phyloP scores from a whole-genome alignment of 805 yeast genomes.

The Blastobotrys muscicola region DNA sequence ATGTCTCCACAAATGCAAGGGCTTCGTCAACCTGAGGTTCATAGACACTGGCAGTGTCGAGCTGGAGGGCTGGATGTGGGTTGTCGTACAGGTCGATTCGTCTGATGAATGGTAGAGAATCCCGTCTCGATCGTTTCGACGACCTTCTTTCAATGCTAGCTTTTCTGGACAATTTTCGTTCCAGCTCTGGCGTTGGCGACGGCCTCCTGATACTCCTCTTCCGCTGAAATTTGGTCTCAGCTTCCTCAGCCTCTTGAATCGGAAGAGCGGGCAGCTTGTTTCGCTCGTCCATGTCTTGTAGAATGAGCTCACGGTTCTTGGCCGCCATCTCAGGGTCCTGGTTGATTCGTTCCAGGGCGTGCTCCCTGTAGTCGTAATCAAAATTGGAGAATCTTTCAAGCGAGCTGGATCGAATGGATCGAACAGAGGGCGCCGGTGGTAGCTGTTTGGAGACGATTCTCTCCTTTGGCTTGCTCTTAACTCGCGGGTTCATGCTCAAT shows the following conservation, averaged over 20 bases:
- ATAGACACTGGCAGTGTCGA: background rate
- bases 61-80: slow-evolving; percentile 4
- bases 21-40: slow-evolving; percentile 20
- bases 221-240: too few relatives aligned
- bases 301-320: too few relatives aligned
- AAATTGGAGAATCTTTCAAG: background rate
- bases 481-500: slow-evolving; percentile 8
- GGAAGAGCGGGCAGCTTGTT: too few relatives aligned
- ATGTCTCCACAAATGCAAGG: slow-evolving; percentile 23
- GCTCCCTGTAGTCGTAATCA: slow-evolving; percentile 1
- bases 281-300: too few relatives aligned
- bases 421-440: background rate
- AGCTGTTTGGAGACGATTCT: background rate
- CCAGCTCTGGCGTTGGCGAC: background rate
- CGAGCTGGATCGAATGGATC: background rate
- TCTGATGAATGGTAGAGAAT: slow-evolving; percentile 1
- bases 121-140: background rate
- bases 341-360: background rate
- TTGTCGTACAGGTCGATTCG: slow-evolving; percentile 7
- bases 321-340: background rate
- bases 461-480: background rate
- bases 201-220: background rate
- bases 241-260: too few relatives aligned
- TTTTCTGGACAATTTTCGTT: background rate
- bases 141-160: background rate